Evolutionary conservation across 179 eudicot genomes (phyloP).

Genomic region (Dionaea muscipula): DNA sequence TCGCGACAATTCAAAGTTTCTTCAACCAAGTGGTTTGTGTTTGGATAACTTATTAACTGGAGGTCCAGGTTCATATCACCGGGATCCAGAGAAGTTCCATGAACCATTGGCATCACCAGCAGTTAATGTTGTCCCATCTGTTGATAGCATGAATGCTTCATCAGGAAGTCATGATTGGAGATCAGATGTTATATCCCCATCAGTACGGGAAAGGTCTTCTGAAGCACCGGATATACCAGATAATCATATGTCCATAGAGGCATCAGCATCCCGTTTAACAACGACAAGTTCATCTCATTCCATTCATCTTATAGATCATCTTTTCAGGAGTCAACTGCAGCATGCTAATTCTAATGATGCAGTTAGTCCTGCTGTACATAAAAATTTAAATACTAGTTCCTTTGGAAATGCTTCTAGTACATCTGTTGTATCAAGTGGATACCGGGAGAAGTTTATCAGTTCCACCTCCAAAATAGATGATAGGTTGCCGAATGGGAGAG

Average conservation of each 20-base stretch:
- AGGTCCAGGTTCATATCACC: slow-evolving; percentile 16
- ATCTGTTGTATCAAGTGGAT: slow-evolving; percentile 28
- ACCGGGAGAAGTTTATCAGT: slow-evolving; percentile 20
- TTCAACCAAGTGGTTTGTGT: slow-evolving; percentile 20
- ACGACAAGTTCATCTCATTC: slow-evolving; percentile 27
- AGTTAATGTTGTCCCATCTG: slow-evolving; percentile 15
- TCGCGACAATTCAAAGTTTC: slow-evolving; percentile 17
- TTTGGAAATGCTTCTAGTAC: slow-evolving; percentile 17
- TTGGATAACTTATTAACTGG: slow-evolving; percentile 23
- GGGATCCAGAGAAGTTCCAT: slow-evolving; percentile 21
- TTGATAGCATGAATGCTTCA: slow-evolving; percentile 16
- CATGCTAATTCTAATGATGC: slow-evolving; percentile 20
- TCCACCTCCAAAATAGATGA: slow-evolving; percentile 16
- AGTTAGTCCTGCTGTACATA: slow-evolving; percentile 15
- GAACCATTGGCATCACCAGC: slow-evolving; percentile 21
- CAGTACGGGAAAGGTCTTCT: slow-evolving; percentile 19
- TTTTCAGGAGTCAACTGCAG: slow-evolving; percentile 22
- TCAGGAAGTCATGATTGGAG: slow-evolving; percentile 8
- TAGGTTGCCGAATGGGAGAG: slow-evolving; percentile 22
- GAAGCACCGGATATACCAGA: slow-evolving; percentile 41
- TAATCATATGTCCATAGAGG: slow-evolving; percentile 46
- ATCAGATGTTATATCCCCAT: slow-evolving; percentile 18
- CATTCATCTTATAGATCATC: slow-evolving; percentile 25
- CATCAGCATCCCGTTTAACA: slow-evolving; percentile 33
- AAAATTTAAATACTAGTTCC: slow-evolving; percentile 16